A percentile compares a stretch with the other conserved stretches of the same genome.
These are phyloP conservation scores for Thermothielavioides terrestris DNA, from an alignment of 495 filamentous ascomycete genomes.

Conservation along the genomic window DNA sequence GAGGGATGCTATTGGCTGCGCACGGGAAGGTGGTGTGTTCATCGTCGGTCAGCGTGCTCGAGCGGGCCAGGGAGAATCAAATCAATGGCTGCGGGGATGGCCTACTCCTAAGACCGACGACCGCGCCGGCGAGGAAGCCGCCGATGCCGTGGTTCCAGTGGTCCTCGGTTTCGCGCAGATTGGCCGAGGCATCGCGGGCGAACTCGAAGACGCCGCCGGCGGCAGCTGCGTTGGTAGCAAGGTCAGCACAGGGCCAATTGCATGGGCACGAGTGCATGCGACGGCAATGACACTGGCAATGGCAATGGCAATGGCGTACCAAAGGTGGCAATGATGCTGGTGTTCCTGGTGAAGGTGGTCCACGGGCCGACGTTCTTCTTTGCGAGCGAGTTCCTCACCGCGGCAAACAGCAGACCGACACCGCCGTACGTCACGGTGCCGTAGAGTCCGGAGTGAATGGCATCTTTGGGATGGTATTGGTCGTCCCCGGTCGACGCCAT, in stretches of 20 bases:
- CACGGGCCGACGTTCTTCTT: conserved; percentile 68
- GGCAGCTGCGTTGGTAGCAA: conserved; percentile 50
- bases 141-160: conserved; percentile 31
- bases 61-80: too few relatives aligned
- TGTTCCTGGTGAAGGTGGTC: conserved; percentile 62
- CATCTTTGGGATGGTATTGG: conserved; percentile 69
- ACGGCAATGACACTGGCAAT: too few relatives aligned
- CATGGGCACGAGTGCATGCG: too few relatives aligned
- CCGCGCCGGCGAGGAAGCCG: conserved; percentile 33
- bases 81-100: conserved; percentile 47
- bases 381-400: conserved; percentile 75
- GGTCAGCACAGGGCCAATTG: conserved; percentile 28
- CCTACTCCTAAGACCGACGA: conserved; percentile 33
- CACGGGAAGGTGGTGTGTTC: too few relatives aligned
- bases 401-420: conserved; percentile 62
- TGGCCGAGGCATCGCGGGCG: conserved; percentile 37
- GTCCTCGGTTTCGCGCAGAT: conserved; percentile 41
- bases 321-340: conserved; percentile 29
- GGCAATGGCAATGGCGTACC: conserved; percentile 33
- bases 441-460: conserved; percentile 56
- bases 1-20: conserved; percentile 61
- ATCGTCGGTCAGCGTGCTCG: too few relatives aligned
- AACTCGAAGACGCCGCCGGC: conserved; percentile 76
- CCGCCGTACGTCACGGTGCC: conserved; percentile 55
- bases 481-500: conserved; percentile 35